Evolutionary conservation across 108 stramenopile species (phyloP), one percentile per base, ranked within the genome.

Genomic region (Fistulifera pelliculosa): DNA sequence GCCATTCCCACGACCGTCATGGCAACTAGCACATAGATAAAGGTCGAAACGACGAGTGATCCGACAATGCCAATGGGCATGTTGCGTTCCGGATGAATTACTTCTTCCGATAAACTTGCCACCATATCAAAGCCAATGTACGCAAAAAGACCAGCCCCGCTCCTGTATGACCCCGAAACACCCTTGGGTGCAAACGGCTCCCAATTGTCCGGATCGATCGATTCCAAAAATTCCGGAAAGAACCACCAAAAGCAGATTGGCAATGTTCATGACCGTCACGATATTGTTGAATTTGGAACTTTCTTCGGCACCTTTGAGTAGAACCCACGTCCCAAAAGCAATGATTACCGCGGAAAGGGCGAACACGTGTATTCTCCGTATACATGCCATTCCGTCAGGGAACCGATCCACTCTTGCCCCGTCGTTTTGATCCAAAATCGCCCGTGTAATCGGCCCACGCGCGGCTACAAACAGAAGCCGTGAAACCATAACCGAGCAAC

Each of bases 71-170:
- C 80, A 24, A 80, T 68, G 8, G 94, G 94, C 59, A 96, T 67
- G 56, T 89, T 88, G 45, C 55, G 68, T 47, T 75, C 66, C 13
- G 94, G 86, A 80, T 90, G 67, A n/a, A 85, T 79, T 5, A 93
- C 88, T 65, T 96, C 94, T 45, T 85, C 85, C 0, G 86, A 77
- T 52, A 96, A 60, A 41, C 85, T 87, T 47, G 83, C 84, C 18
- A 94, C 80, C 51, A 85, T 90, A 71, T 96, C 94, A 64, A 89
- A 94, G 0, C 93, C 94, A n/a, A 96, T 75, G 54, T 80, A 96
- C 3, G 92, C 92, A 68, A 94, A n/a, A 96, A 96, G 15, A 88
- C 87, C 14, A 77, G 45, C n/a, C 64, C 64, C 12, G 70, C 73
- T 0, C 78, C 78, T 58, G 47, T 13, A 66, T n/a, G 53, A 80